phyloP scores from a whole-genome alignment of 192 early-diverging fungal genomes.

The Coemansia sp. region DNA sequence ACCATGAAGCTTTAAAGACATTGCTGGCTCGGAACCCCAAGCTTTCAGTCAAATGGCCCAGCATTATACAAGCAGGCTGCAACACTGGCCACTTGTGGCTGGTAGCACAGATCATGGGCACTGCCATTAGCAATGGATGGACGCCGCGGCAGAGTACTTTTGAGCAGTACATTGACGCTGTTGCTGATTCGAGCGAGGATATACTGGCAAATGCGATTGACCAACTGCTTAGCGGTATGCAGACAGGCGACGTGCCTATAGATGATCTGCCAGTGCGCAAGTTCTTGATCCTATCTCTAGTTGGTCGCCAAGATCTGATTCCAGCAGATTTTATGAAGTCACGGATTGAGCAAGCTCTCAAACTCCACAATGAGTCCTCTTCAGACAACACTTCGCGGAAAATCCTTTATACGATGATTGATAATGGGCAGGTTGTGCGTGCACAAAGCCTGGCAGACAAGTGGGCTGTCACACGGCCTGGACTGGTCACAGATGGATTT shows the following conservation, averaged over 20 bases:
- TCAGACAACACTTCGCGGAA: constrained; percentile 25
- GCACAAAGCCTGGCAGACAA: constrained; percentile 29
- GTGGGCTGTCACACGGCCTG: constrained; percentile 25
- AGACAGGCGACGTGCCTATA: background rate
- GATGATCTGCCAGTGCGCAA: constrained; percentile 6
- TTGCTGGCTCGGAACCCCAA: constrained; percentile 10
- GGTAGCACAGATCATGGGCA: constrained; percentile 26
- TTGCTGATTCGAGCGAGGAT: constrained; percentile 13
- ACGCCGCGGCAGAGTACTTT: constrained; percentile 19
- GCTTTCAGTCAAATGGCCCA: constrained; percentile 10
- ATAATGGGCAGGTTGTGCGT: constrained; percentile 20
- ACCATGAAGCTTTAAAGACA: constrained; percentile 25
- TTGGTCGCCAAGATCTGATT: background rate
- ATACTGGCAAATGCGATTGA: constrained; percentile 1
- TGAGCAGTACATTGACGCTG: constrained; percentile 13
- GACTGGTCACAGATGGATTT: constrained; percentile 21
- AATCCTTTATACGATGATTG: constrained; percentile 29
- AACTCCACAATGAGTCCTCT: constrained; percentile 3
- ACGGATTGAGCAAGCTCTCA: constrained; percentile 35
- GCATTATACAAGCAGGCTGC: constrained; percentile 5
- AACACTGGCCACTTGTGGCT: constrained; percentile 30
- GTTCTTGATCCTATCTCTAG: constrained; percentile 24
- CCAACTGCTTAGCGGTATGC: constrained; percentile 4
- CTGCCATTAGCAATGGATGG: constrained; percentile 23
- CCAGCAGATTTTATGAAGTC: background rate